A percentile compares a stretch with the other conserved stretches of the same genome.
Evolutionary conservation across 2,329 filamentous ascomycete species (phyloP).

Genomic region (Calonectria montana): DNA sequence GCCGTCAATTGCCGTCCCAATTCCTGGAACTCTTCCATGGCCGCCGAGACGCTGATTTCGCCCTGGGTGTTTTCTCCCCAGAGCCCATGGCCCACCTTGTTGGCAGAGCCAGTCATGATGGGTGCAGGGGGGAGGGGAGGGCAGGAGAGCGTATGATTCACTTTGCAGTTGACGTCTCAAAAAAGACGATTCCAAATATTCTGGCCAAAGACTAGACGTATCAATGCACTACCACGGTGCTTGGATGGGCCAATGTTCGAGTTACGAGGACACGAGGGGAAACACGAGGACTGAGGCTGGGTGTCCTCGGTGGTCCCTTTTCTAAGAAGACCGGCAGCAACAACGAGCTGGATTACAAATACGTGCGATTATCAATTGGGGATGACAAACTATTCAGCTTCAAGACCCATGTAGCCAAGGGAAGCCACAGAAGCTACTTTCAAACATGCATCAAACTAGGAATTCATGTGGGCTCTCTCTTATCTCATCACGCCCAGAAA

Average conservation of each 20-base stretch:
- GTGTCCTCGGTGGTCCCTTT: not conserved
- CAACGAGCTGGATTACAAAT: conserved; percentile 16
- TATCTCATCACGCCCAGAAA: not conserved
- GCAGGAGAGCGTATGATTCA: not conserved
- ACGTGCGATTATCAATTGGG: not conserved
- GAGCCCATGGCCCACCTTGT: not conserved
- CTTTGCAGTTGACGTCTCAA: not conserved
- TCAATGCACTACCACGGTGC: not conserved
- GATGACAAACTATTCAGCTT: conserved; percentile 10
- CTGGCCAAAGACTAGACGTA: not conserved
- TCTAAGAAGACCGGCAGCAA: not conserved
- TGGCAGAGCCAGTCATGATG: not conserved
- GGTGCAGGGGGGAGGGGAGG: not conserved
- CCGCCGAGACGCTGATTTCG: conserved; percentile 11
- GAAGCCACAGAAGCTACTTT: conserved; percentile 6
- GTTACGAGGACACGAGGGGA: not conserved
- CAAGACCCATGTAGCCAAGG: not conserved
- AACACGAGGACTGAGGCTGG: not conserved
- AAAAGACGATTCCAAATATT: not conserved
- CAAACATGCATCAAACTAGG: not conserved
- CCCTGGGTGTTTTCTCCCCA: conserved; percentile 18
- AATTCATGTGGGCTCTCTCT: conserved; percentile 10
- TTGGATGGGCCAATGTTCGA: not conserved
- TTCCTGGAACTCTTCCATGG: conserved; percentile 18
- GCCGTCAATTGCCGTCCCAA: conserved; percentile 9